Evolutionary conservation across 306 rosid species (phyloP).

Genomic region (Lathyrus tuberosus): DNA sequence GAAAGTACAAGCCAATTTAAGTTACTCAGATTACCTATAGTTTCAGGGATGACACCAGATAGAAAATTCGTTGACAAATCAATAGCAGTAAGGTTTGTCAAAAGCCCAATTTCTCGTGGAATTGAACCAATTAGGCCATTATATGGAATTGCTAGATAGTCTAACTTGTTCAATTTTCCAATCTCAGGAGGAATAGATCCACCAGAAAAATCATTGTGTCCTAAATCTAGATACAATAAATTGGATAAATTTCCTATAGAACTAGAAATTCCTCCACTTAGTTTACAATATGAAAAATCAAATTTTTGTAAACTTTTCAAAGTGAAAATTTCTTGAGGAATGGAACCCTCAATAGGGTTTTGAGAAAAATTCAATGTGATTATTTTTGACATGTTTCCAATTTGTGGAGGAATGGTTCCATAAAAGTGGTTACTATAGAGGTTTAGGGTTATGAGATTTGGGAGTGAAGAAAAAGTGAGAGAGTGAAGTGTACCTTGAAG

Average conservation of each 20-base stretch:
- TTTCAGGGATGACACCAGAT: conserved; percentile 29
- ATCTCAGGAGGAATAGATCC: conserved; percentile 33
- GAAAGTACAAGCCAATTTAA: conserved; percentile 1
- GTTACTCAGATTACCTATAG: conserved; percentile 37
- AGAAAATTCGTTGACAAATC: background rate
- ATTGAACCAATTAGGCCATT: conserved; percentile 16
- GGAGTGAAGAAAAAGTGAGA: conserved; percentile 37
- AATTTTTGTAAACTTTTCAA: conserved; percentile 14
- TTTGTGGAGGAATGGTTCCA: conserved; percentile 44
- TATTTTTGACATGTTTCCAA: conserved; percentile 32
- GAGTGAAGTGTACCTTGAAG: conserved; percentile 45
- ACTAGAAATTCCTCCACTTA: conserved; percentile 30
- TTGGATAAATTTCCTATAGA: conserved; percentile 43
- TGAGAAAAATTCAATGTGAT: conserved; percentile 32
- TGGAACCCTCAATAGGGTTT: conserved; percentile 37
- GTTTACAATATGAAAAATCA: conserved; percentile 23
- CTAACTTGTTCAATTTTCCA: conserved; percentile 40
- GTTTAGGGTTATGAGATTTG: conserved; percentile 33
- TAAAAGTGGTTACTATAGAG: conserved; percentile 6
- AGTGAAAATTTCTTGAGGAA: conserved; percentile 40
- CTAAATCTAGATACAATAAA: conserved; percentile 33
- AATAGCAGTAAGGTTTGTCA: conserved; percentile 7
- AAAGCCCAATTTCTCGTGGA: conserved; percentile 43
- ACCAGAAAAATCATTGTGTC: conserved; percentile 3
- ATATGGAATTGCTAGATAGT: background rate